phyloP scores from a whole-genome alignment of 805 yeast species.

The Saccharomycopsis sp. region DNA sequence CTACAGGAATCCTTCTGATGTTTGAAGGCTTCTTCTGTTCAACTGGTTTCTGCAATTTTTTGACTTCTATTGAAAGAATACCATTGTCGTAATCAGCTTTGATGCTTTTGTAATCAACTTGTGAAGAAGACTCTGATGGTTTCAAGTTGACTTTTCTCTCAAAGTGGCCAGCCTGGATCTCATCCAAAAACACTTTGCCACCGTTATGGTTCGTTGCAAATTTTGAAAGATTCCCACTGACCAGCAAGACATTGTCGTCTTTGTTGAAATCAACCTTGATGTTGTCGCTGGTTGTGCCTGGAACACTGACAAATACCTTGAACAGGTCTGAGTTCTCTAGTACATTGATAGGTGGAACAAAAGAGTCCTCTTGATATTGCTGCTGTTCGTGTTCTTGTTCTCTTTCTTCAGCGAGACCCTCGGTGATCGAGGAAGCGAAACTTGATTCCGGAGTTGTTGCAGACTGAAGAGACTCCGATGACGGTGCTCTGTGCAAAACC shows the following conservation, averaged over 20 bases:
- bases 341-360: slow-evolving; percentile 2
- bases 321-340: background rate
- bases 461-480: too few relatives aligned
- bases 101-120: slow-evolving; percentile 37
- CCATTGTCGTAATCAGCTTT: slow-evolving; percentile 40
- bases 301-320: slow-evolving; percentile 30
- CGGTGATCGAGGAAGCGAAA: too few relatives aligned
- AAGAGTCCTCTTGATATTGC: too few relatives aligned
- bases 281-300: slow-evolving; percentile 39
- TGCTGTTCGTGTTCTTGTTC: too few relatives aligned
- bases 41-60: slow-evolving; percentile 1
- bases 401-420: too few relatives aligned
- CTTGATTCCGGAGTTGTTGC: too few relatives aligned
- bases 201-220: slow-evolving; percentile 23
- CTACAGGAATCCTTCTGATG: slow-evolving; percentile 5
- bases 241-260: slow-evolving; percentile 33
- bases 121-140: slow-evolving; percentile 26
- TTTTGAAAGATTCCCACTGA: slow-evolving; percentile 37
- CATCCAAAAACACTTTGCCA: slow-evolving; percentile 26
- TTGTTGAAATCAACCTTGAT: slow-evolving; percentile 39
- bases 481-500: too few relatives aligned
- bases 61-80: slow-evolving; percentile 30
- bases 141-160: slow-evolving; percentile 33
- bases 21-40: background rate
- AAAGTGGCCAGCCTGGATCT: slow-evolving; percentile 33